Base-by-base conservation (phyloP, 1,139 yeast genomes). In the Lodderomyces orthopsilosis region DNA sequence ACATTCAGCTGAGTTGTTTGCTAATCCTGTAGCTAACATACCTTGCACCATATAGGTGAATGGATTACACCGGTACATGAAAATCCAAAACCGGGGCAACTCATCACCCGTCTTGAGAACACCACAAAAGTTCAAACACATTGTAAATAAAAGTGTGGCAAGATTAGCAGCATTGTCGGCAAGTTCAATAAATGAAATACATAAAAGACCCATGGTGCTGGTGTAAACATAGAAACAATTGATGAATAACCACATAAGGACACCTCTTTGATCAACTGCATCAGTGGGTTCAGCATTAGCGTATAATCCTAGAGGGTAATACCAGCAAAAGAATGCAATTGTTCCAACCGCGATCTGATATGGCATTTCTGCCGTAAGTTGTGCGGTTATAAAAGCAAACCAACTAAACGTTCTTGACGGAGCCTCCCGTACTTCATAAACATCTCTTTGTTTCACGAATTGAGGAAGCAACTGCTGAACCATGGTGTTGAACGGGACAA, bases 311-410 rank as follows among this genome's bases (percentile, higher is more conserved):
- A 86, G 78, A 6, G 77, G 77, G 59, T 85, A 89, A 64, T 87
- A 89, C 81, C 86, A 87, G 46, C 82, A 76, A 58, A 86, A 77
- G 66, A 74, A 89, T 3, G 84, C 74, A 5, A 85, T 21, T 0
- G 91, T 79, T 49, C 89, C 90, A 44, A 76, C 70, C 3, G 82
- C 47, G 13, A 81, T 54, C 56, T 85, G 85, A 84, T 87, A 85
- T 23, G 95, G 95, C 28, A 86, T 61, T 59, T 89, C 96, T 28
- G 78, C 83, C 15, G 82, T 63, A 38, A 88, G 69, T 62, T 87
- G 91, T 17, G 87, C 79, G 27, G 73, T 53, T 50, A 88, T 64
- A 57, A 58, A 62, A 12, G 64, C 54, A 35, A 59, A 41, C 66
- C 67, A 62, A 17, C 62, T 54, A 39, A 58, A 62, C 2, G 66